Evolutionary conservation across 805 yeast genomes (phyloP), one percentile per base, ranked within the genome.

Genomic region (Starmerella apis): DNA sequence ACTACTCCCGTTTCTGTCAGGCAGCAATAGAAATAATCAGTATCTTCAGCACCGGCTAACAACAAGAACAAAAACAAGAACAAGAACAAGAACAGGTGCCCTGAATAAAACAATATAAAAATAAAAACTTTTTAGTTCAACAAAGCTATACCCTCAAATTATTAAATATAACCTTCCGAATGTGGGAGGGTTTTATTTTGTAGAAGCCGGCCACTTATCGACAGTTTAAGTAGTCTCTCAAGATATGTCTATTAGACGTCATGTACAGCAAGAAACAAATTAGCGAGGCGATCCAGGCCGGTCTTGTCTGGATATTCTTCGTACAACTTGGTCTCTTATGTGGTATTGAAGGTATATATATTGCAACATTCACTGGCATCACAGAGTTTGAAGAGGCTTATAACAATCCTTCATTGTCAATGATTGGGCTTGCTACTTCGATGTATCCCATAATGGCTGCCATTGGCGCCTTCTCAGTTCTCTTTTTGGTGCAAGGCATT

Each of bases 281-380:
- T 24, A 27, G 44, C n/a, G 24, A 27, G 7, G 10, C 18, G 7
- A 41, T 41, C 24, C 22, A 27, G 24, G 23, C 44, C 18, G 23
- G 23, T 7, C 44, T 41, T 5, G 44, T 54, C 7, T 59, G 60
- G 60, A 23, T 47, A 1, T 43, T 50, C 14, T 36, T 58, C 4
- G 43, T 43, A 14, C 58, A 53, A 28, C 37, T 55, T 2, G 62
- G 60, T 1, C 28, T 59, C 7, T 46, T 59, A 2, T 55, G 56
- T 10, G 63, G 63, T 14, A 48, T 59, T 1, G 63, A 60, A 50
- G 58, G 60, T 6, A 61, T 57, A 2, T 56, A 50, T 25, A 22
- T 60, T 16, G 58, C 61, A 1, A 53, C 53, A 2, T 53, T 60
- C 32, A 43, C 54, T 11, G 52, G 53, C 14, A 43, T 53, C 10